Conservation (phyloP, 1,284 basidiomycete genomes). For the Apiotrichum akiyoshidainum region DNA sequence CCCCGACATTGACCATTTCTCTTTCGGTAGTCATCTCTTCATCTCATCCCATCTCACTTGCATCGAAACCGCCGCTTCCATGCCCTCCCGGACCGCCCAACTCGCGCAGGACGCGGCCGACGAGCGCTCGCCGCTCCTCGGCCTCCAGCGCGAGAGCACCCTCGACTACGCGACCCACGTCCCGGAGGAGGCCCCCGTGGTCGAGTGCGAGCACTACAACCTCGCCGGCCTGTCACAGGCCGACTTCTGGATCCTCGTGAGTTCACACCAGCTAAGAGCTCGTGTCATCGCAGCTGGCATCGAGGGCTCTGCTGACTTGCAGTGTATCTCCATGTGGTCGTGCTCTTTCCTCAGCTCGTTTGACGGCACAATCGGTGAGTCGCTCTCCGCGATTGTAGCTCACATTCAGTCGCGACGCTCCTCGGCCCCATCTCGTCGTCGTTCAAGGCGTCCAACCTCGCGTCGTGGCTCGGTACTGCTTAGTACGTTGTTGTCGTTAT, state of each 20-base stretch:
- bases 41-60: background rate
- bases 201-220: conserved; percentile 34
- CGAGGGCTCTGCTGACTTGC: background rate
- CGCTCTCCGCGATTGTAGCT: background rate
- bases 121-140: conserved; percentile 18
- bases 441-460: conserved; percentile 54
- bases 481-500: conserved; percentile 38
- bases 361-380: conserved; percentile 58
- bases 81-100: background rate
- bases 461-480: conserved; percentile 81
- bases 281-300: too few species aligned
- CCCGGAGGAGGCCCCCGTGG: conserved; percentile 14
- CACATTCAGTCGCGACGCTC: conserved; percentile 56
- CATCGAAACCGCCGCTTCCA: background rate
- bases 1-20: too few species aligned
- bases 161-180: conserved; percentile 18
- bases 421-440: conserved; percentile 51
- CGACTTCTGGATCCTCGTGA: conserved; percentile 33
- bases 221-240: conserved; percentile 33
- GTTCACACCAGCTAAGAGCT: background rate
- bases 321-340: conserved; percentile 38
- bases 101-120: background rate
- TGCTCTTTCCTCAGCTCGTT: conserved; percentile 66
- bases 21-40: too few species aligned
- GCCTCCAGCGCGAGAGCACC: conserved; percentile 14